Percentiles rank a stretch among this genome's conserved stretches.
Evolutionary conservation across 2,329 filamentous ascomycete genomes (phyloP).

Genomic region (Colletotrichum theobromicola): DNA sequence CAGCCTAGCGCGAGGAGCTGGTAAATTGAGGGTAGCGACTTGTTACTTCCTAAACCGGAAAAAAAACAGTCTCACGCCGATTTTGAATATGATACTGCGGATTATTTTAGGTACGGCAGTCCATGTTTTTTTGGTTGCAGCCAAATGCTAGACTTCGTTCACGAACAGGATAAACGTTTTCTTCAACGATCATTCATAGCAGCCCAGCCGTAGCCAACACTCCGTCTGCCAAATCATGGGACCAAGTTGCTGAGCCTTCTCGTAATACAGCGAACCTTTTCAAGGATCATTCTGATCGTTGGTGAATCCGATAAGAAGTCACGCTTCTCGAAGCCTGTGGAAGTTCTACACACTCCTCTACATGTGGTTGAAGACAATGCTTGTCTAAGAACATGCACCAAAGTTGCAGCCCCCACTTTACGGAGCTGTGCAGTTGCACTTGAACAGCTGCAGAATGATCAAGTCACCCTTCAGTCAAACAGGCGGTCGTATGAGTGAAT

Average conservation of each 20-base stretch:
- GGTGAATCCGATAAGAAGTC: background rate
- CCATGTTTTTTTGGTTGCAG: background rate
- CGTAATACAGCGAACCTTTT: too few relatives aligned
- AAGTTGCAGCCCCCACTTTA: background rate
- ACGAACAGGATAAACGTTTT: background rate
- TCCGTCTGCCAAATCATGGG: background rate
- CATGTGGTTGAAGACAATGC: background rate
- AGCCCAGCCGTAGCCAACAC: background rate
- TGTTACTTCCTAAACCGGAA: background rate
- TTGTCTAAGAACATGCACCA: background rate
- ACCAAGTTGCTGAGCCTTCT: background rate
- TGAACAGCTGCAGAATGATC: background rate
- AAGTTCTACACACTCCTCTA: too few relatives aligned
- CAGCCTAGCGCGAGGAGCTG: background rate
- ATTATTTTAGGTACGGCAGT: accelerated
- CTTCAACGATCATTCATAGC: background rate
- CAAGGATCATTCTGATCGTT: background rate
- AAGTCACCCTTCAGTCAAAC: background rate
- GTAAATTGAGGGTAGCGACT: background rate
- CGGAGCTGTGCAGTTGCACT: background rate
- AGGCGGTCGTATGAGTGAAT: background rate
- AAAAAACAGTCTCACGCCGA: background rate
- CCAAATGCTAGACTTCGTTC: background rate
- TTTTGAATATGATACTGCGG: background rate
- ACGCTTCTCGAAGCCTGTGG: background rate